Evolutionary conservation across 192 early-diverging fungal species (phyloP), one percentile per base, ranked within the genome.

Genomic region (Backusella australiensis): DNA sequence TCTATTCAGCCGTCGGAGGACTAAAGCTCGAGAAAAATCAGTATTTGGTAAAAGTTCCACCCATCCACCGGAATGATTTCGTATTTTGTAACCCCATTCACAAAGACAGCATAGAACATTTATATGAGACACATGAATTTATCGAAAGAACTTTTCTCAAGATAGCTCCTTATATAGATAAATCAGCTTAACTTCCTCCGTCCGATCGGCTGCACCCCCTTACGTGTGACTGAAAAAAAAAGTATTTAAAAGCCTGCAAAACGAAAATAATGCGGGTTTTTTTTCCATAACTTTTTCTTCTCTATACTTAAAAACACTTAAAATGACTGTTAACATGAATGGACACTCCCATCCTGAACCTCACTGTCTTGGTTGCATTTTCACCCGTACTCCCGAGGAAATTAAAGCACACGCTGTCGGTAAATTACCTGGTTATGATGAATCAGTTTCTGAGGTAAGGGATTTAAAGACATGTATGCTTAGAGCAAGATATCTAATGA

Each of bases 401-500:
- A 4, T 29, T 29, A 11, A 63, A 63, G 26, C 39, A 21, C 39
- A 35, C 29, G 5, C 67, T 53, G 41, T 41, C 41, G 59, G 65
- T 8, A 70, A 71, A 65, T 23, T 81, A 34, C 76, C 80, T 32
- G 56, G 72, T 19, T 81, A 81, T 74, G 73, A 81, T 44, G 80
- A 78, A 38, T 73, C 70, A n/a, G 53, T 81, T 41, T n/a, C 73
- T 17, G 36, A 69, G 34, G 78, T 74, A 79, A 39, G 15, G 4
- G 7, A 12, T 12, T 12, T 59, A 17, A 21, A 5, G 0, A 11
- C 23, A 63, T 26, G 29, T 56, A 53, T 9, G 0, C 1, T 19
- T 12, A 29, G 1, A 63, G 12, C 21, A 63, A 63, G 1, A 3
- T 9, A 29, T 5, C 3, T 12, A 41, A n/a, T 32, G 1, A 4